Conservation (phyloP, 192 early-diverging fungal genomes). For the Coemansia sp. region DNA sequence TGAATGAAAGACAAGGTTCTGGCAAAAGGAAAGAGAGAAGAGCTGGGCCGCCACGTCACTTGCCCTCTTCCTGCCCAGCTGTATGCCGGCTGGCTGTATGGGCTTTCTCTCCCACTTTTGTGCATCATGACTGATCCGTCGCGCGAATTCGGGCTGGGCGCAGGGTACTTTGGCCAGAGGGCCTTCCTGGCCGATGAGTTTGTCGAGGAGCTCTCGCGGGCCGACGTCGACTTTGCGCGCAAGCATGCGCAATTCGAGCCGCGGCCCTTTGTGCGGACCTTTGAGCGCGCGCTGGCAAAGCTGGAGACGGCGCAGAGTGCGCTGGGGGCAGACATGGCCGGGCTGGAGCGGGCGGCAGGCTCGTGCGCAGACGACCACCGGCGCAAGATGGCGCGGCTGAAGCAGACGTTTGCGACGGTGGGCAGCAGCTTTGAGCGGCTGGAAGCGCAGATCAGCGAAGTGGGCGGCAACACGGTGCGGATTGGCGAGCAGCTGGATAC, state of each 20-base stretch:
- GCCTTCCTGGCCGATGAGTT: conserved; percentile 54
- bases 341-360: conserved; percentile 72
- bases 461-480: conserved; percentile 92
- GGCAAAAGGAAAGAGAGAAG: too few species aligned
- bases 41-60: too few species aligned
- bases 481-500: conserved; percentile 98
- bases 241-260: conserved; percentile 69
- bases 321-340: conserved; percentile 76
- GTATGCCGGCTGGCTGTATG: too few species aligned
- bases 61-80: too few species aligned
- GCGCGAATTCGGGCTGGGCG: conserved; percentile 39
- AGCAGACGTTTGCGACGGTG: conserved; percentile 78
- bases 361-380: conserved; percentile 68
- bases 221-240: conserved; percentile 45
- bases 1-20: not conserved
- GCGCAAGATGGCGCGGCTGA: conserved; percentile 73
- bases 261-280: conserved; percentile 85
- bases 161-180: conserved; percentile 47
- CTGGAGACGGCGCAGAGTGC: conserved; percentile 67
- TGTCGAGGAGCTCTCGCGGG: conserved; percentile 53
- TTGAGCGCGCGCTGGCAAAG: conserved; percentile 81
- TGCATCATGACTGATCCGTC: conserved; percentile 21
- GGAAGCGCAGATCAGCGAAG: conserved; percentile 82
- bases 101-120: not conserved
- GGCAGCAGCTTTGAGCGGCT: conserved; percentile 81